Evolutionary conservation across 352 stramenopile genomes (phyloP), one percentile per base, ranked within the genome.

Genomic region (Blastocystis sp.): DNA sequence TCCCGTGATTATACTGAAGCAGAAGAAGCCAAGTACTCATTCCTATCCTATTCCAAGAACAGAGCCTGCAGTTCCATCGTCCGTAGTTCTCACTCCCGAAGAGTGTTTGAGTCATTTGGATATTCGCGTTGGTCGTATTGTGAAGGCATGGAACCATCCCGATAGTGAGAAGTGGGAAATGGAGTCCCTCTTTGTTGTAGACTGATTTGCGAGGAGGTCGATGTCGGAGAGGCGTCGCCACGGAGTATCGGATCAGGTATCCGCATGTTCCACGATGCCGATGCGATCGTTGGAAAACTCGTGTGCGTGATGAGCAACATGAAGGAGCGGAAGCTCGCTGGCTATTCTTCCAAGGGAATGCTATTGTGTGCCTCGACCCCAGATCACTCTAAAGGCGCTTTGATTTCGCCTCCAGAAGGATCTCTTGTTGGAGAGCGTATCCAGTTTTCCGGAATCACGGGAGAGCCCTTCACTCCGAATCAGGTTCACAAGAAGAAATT

Each of bases 131-230:
- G 92, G 92, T 36, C 89, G 93, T 79, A 94, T 96, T 88, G 89
- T 93, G 79, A 94, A 95, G 84, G 92, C 94, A 56, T 95, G 92
- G 92, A 94, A 94, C 88, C 92, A 95, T 88, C 91, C 94, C 63
- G 93, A 90, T 6, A 92, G 91, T 32, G 92, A 95, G 86, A 95
- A 95, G 89, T 92, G 79, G 48, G 88, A 88, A 9, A 32, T 18
- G 38, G 29, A 18, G 1, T 65, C 1, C 38, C 2, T 63, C 36
- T 40, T 87, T 32, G 1, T 86, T 85, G 2, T 61, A 92, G 90
- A 79, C 89, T 96, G 44, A 95, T 94, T 88, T 95, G 92, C 72
- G 92, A 96, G 87, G 90, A 94, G 87, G 95, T 96, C 42, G 92
- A 95, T 86, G 92, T 96, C 69, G 92, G 92, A 38, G 92, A 95